Evolutionary conservation across 345 rosid genomes (phyloP).

Genomic region (Eucalyptus erythrocorys): DNA sequence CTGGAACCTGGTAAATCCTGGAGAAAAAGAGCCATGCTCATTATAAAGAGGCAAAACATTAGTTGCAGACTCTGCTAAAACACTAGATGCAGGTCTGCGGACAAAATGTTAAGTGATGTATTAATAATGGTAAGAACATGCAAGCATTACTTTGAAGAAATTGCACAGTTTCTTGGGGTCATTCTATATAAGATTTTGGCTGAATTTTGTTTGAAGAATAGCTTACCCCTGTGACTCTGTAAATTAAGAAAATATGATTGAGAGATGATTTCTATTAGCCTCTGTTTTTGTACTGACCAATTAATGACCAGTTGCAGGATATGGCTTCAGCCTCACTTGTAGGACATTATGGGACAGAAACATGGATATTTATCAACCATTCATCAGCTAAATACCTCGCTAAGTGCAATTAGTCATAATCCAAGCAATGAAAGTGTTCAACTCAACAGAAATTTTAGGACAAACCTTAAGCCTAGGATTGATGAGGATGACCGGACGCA

Average conservation of each 20-base stretch:
- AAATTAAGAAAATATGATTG: background rate
- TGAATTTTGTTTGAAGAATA: background rate
- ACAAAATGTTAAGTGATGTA: background rate
- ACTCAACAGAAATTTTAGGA: background rate
- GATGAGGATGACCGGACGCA: constrained; percentile 74
- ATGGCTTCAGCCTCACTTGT: background rate
- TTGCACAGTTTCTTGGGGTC: background rate
- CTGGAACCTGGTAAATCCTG: constrained; percentile 92
- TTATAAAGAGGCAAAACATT: background rate
- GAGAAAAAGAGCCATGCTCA: background rate
- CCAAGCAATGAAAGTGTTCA: background rate
- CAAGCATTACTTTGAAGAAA: background rate
- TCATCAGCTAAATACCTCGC: background rate
- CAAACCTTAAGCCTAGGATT: constrained; percentile 83
- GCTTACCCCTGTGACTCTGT: background rate
- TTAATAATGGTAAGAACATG: background rate
- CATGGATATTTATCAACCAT: background rate
- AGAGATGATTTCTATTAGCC: background rate
- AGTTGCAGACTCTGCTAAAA: background rate
- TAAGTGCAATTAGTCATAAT: background rate
- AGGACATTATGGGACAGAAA: background rate
- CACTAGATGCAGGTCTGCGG: background rate
- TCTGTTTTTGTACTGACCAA: background rate
- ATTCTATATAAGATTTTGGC: background rate
- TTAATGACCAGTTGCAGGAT: background rate